Percentiles rank a stretch among this genome's conserved stretches.
These are phyloP conservation scores for Salvia splendens DNA, from an alignment of 257 asterid species.

Conservation along the genomic window DNA sequence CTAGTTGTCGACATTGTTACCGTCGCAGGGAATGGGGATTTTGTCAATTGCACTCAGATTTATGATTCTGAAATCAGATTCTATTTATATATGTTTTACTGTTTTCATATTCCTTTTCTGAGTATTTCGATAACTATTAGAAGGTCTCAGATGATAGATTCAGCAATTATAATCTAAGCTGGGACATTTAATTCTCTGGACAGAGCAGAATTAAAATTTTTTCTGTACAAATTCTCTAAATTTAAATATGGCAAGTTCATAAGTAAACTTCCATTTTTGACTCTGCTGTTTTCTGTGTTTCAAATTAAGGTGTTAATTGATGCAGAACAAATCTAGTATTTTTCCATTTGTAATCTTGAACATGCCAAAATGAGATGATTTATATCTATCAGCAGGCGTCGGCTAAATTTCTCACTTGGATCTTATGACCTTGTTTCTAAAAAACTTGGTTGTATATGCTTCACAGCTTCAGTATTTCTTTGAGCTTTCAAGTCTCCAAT, in stretches of 20 bases:
- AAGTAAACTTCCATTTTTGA: constrained; percentile 11
- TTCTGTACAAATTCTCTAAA: background rate
- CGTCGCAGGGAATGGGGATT: constrained; percentile 23
- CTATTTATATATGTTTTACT: background rate
- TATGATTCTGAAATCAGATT: background rate
- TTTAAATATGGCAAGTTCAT: constrained; percentile 23
- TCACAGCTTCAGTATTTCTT: background rate
- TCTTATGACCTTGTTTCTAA: background rate
- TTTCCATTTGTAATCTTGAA: constrained; percentile 15
- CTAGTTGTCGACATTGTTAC: constrained; percentile 16
- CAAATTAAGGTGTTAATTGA: background rate
- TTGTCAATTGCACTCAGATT: constrained; percentile 29
- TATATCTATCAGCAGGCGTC: background rate
- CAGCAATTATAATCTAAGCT: background rate
- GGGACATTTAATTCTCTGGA: constrained; percentile 3
- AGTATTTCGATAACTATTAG: background rate
- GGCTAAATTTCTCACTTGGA: background rate
- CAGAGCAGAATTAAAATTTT: background rate
- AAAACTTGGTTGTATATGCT: background rate
- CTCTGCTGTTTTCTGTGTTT: background rate
- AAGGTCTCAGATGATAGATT: constrained; percentile 14
- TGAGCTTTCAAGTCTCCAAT: constrained; percentile 5
- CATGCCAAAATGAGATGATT: constrained; percentile 11
- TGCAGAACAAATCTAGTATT: background rate
- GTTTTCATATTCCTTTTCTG: constrained; percentile 5